These are phyloP conservation scores for Gaeumannomyces tritici DNA, from an alignment of 2,329 filamentous ascomycete genomes.

Conservation along the genomic window DNA sequence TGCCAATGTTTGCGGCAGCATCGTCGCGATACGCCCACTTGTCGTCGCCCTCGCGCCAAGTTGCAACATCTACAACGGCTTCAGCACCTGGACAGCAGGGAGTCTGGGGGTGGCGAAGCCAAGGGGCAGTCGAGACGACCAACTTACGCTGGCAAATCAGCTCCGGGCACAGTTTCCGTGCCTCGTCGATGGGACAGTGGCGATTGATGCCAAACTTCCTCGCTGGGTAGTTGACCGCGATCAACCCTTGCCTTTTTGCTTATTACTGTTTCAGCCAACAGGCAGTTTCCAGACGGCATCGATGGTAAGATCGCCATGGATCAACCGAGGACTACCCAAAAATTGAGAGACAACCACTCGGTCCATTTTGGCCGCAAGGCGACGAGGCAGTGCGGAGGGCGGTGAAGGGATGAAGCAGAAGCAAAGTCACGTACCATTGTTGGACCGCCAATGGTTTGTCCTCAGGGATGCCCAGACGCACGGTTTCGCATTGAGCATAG, in stretches of 20 bases:
- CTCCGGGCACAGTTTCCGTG: constrained; percentile 75
- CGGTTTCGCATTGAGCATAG: constrained; percentile 93
- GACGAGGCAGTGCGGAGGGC: too few species aligned
- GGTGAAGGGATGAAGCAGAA: not conserved
- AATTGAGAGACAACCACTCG: too few species aligned
- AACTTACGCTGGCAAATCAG: constrained; percentile 61
- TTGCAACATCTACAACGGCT: constrained; percentile 57
- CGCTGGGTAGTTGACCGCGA: constrained; percentile 93
- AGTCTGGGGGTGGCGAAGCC: not conserved
- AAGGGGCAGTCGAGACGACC: too few species aligned
- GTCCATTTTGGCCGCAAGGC: too few species aligned
- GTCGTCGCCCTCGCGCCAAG: constrained; percentile 85
- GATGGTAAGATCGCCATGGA: not conserved
- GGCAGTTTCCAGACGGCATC: too few species aligned
- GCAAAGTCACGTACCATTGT: constrained; percentile 58
- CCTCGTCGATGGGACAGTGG: constrained; percentile 71
- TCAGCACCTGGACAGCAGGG: not conserved
- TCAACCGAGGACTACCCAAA: constrained; percentile 1
- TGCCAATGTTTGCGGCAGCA: constrained; percentile 67
- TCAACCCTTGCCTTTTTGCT: constrained; percentile 65
- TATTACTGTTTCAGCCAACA: not conserved
- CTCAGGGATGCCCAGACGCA: constrained; percentile 65
- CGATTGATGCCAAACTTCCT: constrained; percentile 70
- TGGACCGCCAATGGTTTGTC: constrained; percentile 83
- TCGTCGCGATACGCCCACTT: constrained; percentile 87